Conservation (phyloP, 139 green algal species). For the Chlamydomonas sp. region DNA sequence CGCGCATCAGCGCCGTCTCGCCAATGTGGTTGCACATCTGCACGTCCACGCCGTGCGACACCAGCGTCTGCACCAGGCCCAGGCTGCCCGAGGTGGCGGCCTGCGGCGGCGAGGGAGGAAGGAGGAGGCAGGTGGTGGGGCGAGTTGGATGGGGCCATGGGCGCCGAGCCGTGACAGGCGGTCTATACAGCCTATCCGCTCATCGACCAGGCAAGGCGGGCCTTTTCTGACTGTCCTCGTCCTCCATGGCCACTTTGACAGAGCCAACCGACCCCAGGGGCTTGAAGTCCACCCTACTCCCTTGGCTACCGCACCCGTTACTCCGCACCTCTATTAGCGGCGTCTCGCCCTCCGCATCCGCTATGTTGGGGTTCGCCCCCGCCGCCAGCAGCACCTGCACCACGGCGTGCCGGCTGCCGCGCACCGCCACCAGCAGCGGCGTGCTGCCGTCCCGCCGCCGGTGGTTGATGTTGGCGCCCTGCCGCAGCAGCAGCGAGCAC, state of each 20-base stretch:
- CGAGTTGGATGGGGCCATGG: background rate
- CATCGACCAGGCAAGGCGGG: too few relatives aligned
- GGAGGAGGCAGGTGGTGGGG: background rate
- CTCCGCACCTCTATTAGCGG: constrained; percentile 32
- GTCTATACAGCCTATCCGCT: too few relatives aligned
- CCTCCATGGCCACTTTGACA: too few relatives aligned
- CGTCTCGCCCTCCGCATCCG: constrained; percentile 29
- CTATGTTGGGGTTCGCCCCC: constrained; percentile 35
- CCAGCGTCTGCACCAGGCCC: constrained; percentile 27
- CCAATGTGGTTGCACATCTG: constrained; percentile 39
- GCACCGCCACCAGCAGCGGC: constrained; percentile 32
- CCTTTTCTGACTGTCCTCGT: too few relatives aligned
- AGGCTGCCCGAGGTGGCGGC: constrained; percentile 5
- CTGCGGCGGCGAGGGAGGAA: background rate
- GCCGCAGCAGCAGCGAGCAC: constrained; percentile 22
- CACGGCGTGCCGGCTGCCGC: constrained; percentile 15
- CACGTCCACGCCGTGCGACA: constrained; percentile 29
- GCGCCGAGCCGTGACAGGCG: too few relatives aligned
- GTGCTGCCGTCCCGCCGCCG: constrained; percentile 23
- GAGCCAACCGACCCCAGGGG: too few relatives aligned
- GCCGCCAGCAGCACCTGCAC: constrained; percentile 39
- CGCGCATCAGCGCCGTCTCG: constrained; percentile 36
- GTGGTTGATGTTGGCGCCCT: constrained; percentile 36
- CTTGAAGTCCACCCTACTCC: too few relatives aligned
- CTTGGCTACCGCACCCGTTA: too few relatives aligned